phyloP scores from a whole-genome alignment of 164 flowering plant species.

The Stephania yunnanensis region DNA sequence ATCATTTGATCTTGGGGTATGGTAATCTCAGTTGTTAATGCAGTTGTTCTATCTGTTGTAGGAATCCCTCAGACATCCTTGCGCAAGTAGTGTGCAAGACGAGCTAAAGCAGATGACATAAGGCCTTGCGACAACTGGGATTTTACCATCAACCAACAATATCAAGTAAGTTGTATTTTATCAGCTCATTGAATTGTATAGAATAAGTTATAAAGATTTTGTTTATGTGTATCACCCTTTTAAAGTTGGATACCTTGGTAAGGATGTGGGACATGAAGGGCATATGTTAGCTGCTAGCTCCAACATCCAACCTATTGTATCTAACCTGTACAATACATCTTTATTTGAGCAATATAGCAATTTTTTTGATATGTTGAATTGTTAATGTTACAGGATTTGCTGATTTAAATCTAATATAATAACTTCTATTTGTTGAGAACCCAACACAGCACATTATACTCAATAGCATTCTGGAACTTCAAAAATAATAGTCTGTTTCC shows the following conservation, averaged over 20 bases:
- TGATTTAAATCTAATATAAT: too few species aligned
- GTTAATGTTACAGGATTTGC: too few species aligned
- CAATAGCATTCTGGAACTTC: too few species aligned
- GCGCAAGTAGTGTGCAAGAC: not conserved
- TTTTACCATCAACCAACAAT: not conserved
- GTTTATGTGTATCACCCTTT: not conserved
- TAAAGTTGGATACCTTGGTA: not conserved
- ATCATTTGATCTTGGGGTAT: constrained; percentile 88
- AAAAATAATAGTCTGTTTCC: too few species aligned
- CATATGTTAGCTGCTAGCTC: not conserved
- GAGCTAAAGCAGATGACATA: not conserved
- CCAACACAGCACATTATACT: too few species aligned
- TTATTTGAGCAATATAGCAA: not conserved
- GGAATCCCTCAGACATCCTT: not conserved
- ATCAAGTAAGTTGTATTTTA: not conserved
- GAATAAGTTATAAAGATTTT: not conserved
- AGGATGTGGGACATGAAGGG: not conserved
- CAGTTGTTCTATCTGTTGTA: not conserved
- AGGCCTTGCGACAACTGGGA: not conserved
- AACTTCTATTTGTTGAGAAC: too few species aligned
- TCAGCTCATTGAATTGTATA: not conserved
- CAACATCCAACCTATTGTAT: not conserved
- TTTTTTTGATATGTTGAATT: not conserved
- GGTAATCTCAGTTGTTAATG: constrained; percentile 9
- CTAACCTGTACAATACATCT: not conserved